These are phyloP conservation scores for Eucalyptus albens DNA, from an alignment of 345 rosid genomes.

Conservation along the genomic window DNA sequence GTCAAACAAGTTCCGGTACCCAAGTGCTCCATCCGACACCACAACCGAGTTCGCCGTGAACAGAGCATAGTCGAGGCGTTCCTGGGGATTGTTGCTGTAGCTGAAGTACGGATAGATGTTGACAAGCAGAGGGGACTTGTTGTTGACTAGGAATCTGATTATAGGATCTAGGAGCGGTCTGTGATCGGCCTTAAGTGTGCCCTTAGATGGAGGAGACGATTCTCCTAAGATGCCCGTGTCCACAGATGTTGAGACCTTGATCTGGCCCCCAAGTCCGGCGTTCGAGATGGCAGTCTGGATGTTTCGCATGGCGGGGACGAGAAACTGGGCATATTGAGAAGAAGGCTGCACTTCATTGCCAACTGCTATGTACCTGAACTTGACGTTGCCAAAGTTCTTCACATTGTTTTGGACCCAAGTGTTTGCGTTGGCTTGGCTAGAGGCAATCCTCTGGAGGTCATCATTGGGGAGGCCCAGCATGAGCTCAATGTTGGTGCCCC, in stretches of 20 bases:
- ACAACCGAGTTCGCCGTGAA: slow-evolving; percentile 3
- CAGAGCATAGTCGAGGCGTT: slow-evolving; percentile 19
- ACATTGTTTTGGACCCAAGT: slow-evolving; percentile 40
- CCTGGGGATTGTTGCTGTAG: neutral
- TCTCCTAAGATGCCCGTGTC: neutral
- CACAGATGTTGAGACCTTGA: slow-evolving; percentile 29
- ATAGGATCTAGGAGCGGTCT: slow-evolving; percentile 11
- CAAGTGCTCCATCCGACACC: neutral
- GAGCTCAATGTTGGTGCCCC: slow-evolving; percentile 40
- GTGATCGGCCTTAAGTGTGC: neutral
- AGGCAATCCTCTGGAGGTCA: slow-evolving; percentile 12
- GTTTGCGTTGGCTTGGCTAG: slow-evolving; percentile 29
- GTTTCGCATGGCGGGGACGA: slow-evolving; percentile 41
- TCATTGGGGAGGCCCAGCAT: slow-evolving; percentile 32
- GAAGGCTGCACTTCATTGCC: slow-evolving; percentile 50
- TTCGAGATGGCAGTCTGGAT: slow-evolving; percentile 14
- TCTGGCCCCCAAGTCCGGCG: slow-evolving; percentile 14
- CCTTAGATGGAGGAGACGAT: slow-evolving; percentile 10
- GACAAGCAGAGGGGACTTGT: slow-evolving; percentile 23
- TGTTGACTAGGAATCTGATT: slow-evolving; percentile 18
- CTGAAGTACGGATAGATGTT: slow-evolving; percentile 37
- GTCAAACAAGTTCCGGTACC: slow-evolving; percentile 37
- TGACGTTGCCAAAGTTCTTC: slow-evolving; percentile 14
- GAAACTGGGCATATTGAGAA: neutral
- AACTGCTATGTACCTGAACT: slow-evolving; percentile 37